Percentiles rank a stretch among this genome's conserved stretches.
Conservation (phyloP, 805 yeast species). For the Debaryomyces tyrocola region DNA sequence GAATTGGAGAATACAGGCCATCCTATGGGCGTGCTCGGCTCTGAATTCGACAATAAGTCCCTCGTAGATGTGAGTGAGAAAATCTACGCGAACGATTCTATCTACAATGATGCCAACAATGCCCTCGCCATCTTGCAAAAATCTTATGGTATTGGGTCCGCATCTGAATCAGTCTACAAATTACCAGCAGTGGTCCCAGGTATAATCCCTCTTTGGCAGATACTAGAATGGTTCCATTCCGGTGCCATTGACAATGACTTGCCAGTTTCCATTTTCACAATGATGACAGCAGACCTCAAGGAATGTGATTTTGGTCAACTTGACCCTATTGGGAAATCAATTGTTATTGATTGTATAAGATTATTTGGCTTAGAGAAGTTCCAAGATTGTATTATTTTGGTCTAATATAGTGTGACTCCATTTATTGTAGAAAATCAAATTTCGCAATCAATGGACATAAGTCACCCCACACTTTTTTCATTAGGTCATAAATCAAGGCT, state of each 20-base stretch:
- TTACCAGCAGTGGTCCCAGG: slow-evolving; percentile 54
- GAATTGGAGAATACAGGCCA: slow-evolving; percentile 14
- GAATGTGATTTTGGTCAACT: slow-evolving; percentile 21
- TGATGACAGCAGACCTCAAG: slow-evolving; percentile 17
- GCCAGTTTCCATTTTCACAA: slow-evolving; percentile 11
- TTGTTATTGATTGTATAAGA: slow-evolving; percentile 43
- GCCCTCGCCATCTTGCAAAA: slow-evolving; percentile 12
- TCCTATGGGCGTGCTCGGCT: slow-evolving; percentile 9
- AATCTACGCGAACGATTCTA: slow-evolving; percentile 13
- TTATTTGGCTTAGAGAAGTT: slow-evolving; percentile 42
- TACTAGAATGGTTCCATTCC: slow-evolving; percentile 32
- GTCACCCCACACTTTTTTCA: neutral
- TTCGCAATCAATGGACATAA: neutral
- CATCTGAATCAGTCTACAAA: neutral
- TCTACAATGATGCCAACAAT: slow-evolving; percentile 17
- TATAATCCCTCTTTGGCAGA: slow-evolving; percentile 46
- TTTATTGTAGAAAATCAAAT: neutral
- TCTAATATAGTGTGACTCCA: neutral
- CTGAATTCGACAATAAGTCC: slow-evolving; percentile 3
- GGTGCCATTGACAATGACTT: slow-evolving; percentile 20
- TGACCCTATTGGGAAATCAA: slow-evolving; percentile 19
- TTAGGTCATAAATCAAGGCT: neutral
- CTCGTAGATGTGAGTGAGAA: slow-evolving; percentile 19
- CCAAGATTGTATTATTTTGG: slow-evolving; percentile 19
- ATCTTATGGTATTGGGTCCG: slow-evolving; percentile 9